Evolutionary conservation across 73 alveolate species (phyloP).

Genomic region (Symbiodinium pilosum): DNA sequence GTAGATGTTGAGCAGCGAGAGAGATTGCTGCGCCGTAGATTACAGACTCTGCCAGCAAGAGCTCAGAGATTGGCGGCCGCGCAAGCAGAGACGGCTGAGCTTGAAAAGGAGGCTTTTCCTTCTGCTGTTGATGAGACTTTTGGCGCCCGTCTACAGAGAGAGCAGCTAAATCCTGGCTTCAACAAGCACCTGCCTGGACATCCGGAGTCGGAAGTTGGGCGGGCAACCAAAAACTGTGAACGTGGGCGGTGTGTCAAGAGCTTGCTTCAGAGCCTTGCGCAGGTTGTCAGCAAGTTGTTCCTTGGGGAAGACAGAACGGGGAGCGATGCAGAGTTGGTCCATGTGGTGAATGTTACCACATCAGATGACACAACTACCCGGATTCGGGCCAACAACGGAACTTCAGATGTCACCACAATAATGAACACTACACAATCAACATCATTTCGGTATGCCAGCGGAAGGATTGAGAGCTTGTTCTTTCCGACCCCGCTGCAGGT

Average conservation of each 20-base stretch:
- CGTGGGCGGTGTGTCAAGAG: slow-evolving; percentile 32
- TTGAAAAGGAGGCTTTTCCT: background rate
- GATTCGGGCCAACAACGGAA: background rate
- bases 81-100: background rate
- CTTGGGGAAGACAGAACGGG: background rate
- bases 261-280: background rate
- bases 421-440: background rate
- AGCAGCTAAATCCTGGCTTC: background rate
- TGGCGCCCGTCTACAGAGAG: background rate
- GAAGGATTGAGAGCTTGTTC: background rate
- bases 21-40: background rate
- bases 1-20: too few relatives aligned
- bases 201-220: too few relatives aligned
- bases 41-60: background rate
- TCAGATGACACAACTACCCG: slow-evolving; percentile 13
- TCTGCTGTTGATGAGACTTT: background rate
- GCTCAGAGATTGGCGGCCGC: background rate
- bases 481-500: slow-evolving; percentile 13
- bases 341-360: background rate
- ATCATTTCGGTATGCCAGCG: background rate
- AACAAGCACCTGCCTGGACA: background rate
- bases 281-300: background rate
- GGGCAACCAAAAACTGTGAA: too few relatives aligned
- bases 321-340: background rate
- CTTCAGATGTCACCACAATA: background rate